phyloP scores from a whole-genome alignment of 805 yeast genomes.

The Myxozyma mucilagina region DNA sequence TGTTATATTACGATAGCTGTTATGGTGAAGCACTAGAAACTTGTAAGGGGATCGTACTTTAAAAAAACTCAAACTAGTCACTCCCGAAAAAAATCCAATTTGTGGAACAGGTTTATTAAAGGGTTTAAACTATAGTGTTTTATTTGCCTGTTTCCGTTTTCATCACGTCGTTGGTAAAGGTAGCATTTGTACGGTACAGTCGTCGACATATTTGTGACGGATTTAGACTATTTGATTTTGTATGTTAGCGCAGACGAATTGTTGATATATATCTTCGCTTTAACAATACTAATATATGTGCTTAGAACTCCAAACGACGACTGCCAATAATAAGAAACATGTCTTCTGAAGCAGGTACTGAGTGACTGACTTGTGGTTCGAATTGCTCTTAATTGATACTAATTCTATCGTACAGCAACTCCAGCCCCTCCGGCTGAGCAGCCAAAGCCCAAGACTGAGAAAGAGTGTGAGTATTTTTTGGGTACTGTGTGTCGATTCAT shows the following conservation, averaged over 20 bases:
- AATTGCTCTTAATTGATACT: not conserved
- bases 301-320: not conserved
- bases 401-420: not conserved
- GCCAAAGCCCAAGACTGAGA: slow-evolving; percentile 34
- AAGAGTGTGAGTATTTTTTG: slow-evolving; percentile 29
- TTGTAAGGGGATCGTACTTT: not conserved
- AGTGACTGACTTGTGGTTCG: too few species aligned
- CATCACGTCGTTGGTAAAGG: slow-evolving; percentile 14
- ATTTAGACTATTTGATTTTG: not conserved
- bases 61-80: not conserved
- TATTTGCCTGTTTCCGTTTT: not conserved
- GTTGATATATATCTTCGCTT: not conserved
- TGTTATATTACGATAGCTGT: too few species aligned
- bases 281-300: not conserved
- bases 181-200: slow-evolving; percentile 5
- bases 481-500: too few species aligned
- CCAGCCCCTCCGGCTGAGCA: slow-evolving; percentile 8
- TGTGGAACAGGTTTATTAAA: not conserved
- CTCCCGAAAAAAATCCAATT: not conserved
- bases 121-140: not conserved
- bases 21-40: not conserved
- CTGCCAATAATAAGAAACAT: slow-evolving; percentile 9
- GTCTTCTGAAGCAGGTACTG: slow-evolving; percentile 19
- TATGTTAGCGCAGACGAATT: not conserved
- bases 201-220: slow-evolving; percentile 7